These are phyloP conservation scores for Monosporascus sp. DNA, from an alignment of 2,329 filamentous ascomycete genomes.

Conservation along the genomic window DNA sequence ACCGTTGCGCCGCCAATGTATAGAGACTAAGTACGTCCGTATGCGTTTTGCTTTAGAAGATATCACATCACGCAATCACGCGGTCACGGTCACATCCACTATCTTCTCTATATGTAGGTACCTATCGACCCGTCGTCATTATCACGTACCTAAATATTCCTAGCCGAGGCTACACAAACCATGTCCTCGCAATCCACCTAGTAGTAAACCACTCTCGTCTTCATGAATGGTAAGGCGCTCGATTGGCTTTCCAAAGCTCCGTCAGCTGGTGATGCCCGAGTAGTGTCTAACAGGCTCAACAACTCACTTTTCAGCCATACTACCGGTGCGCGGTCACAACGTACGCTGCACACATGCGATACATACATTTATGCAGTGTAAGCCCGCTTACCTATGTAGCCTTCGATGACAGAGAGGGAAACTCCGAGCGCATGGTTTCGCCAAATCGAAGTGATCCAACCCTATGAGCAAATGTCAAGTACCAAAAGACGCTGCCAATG, in stretches of 20 bases:
- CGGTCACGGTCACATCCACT: neutral
- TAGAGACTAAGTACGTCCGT: neutral
- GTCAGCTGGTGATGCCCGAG: neutral
- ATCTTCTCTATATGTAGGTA: neutral
- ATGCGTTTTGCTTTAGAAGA: neutral
- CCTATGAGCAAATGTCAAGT: too few species aligned
- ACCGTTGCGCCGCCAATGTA: too few species aligned
- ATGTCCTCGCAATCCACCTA: neutral
- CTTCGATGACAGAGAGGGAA: neutral
- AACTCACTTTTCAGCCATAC: neutral
- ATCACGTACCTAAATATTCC: neutral
- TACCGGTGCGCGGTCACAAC: neutral
- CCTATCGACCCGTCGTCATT: neutral
- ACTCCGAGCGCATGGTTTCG: neutral
- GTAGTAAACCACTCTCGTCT: neutral
- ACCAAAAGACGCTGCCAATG: too few species aligned
- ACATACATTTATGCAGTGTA: neutral
- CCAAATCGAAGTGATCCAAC: neutral
- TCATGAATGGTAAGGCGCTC: neutral
- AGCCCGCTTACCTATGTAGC: neutral
- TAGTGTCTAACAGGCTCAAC: neutral
- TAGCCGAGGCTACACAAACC: neutral
- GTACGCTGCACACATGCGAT: neutral
- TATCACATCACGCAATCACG: neutral
- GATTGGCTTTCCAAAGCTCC: neutral